Evolutionary conservation across 2,329 filamentous ascomycete species (phyloP).

Genomic region (Fusarium sp.): DNA sequence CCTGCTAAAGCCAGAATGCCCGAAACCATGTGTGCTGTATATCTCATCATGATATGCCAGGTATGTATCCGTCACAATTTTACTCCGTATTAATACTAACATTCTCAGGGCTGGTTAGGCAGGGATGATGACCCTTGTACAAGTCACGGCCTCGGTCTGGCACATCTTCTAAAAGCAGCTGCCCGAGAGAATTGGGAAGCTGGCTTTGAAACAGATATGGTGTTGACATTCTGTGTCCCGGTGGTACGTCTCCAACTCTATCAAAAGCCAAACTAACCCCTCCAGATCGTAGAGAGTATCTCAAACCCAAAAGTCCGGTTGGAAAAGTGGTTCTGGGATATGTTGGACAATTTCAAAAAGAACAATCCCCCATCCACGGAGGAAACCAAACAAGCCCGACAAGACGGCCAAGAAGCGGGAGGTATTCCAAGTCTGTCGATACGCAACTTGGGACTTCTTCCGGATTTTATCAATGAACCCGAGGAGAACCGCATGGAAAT

Average conservation of each 20-base stretch:
- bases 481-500: slow-evolving; percentile 40
- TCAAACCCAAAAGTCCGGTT: slow-evolving; percentile 36
- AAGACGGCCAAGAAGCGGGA: slow-evolving; percentile 7
- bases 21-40: slow-evolving; percentile 56
- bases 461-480: slow-evolving; percentile 39
- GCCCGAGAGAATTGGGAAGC: slow-evolving; percentile 45
- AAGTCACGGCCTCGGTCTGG: slow-evolving; percentile 53
- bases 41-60: slow-evolving; percentile 55
- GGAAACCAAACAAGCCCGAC: neutral
- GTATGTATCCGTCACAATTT: slow-evolving; percentile 34
- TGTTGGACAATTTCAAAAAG: slow-evolving; percentile 35
- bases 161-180: slow-evolving; percentile 50
- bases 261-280: neutral
- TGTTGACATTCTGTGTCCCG: slow-evolving; percentile 51
- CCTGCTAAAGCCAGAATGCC: slow-evolving; percentile 46
- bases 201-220: slow-evolving; percentile 49
- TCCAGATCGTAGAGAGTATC: slow-evolving; percentile 52
- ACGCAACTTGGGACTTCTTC: slow-evolving; percentile 30
- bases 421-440: slow-evolving; percentile 34
- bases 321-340: slow-evolving; percentile 44
- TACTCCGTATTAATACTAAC: neutral
- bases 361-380: slow-evolving; percentile 18
- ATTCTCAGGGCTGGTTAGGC: slow-evolving; percentile 50
- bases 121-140: slow-evolving; percentile 43
- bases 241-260: slow-evolving; percentile 46